Percentiles rank a stretch among this genome's conserved stretches.
phyloP scores from a whole-genome alignment of 1,284 basidiomycete species.

The Phylloboletellus chloephorus region DNA sequence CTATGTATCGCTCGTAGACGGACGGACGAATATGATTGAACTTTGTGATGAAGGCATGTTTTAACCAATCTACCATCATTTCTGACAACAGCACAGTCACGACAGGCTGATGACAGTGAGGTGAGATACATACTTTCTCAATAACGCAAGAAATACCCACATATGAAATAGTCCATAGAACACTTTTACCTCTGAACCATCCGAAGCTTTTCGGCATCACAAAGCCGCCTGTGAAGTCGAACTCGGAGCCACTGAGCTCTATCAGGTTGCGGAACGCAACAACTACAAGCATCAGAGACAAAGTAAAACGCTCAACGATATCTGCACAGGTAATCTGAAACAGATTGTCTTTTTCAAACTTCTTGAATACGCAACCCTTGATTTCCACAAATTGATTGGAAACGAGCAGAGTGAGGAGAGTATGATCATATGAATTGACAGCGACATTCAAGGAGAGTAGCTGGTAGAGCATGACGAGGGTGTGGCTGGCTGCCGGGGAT shows the following conservation, averaged over 20 bases:
- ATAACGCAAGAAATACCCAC: conserved; percentile 41
- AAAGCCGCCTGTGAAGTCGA: conserved; percentile 67
- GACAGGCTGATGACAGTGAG: conserved; percentile 60
- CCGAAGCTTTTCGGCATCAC: conserved; percentile 82
- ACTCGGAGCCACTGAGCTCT: conserved; percentile 87
- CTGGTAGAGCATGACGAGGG: conserved; percentile 96
- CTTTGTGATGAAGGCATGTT: conserved; percentile 99
- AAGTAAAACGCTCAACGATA: conserved; percentile 96
- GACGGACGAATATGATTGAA: conserved; percentile 94
- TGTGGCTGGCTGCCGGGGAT: conserved; percentile 67
- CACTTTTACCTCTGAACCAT: conserved; percentile 72
- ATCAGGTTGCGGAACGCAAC: conserved; percentile 95
- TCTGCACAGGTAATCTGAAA: conserved; percentile 99
- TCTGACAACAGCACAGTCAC: conserved; percentile 89
- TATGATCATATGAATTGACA: conserved; percentile 97
- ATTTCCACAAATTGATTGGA: conserved; percentile 99
- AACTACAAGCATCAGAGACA: conserved; percentile 85
- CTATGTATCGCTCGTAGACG: conserved; percentile 93
- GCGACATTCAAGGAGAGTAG: conserved; percentile 95
- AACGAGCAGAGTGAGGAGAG: conserved; percentile 88
- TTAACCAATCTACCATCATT: conserved; percentile 96
- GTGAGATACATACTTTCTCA: conserved; percentile 1
- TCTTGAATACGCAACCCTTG: conserved; percentile 99
- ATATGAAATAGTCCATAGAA: conserved; percentile 87
- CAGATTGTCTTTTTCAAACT: conserved; percentile 99